Evolutionary conservation across 352 stramenopile species (phyloP).

Genomic region (Globisporangium solare): DNA sequence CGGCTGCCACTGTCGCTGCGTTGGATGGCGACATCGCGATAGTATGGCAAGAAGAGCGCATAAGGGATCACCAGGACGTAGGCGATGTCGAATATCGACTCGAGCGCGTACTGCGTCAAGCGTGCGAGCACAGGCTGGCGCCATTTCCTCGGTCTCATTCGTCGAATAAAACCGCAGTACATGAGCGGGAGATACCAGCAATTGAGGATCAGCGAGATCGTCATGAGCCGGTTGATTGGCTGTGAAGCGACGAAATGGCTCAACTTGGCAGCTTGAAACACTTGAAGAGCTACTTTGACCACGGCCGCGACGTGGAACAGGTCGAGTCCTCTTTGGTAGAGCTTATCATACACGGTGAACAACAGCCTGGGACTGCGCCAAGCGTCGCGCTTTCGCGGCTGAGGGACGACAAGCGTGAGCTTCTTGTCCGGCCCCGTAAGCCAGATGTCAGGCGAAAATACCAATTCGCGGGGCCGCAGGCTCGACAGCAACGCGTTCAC

Average conservation of each 20-base stretch:
- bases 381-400: slow-evolving; percentile 7
- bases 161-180: slow-evolving; percentile 6
- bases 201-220: slow-evolving; percentile 11
- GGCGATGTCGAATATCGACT: slow-evolving; percentile 16
- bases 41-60: slow-evolving; percentile 8
- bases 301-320: slow-evolving; percentile 8
- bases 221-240: slow-evolving; percentile 20
- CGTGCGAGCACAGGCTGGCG: slow-evolving; percentile 6
- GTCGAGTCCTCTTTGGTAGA: slow-evolving; percentile 11
- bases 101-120: slow-evolving; percentile 10
- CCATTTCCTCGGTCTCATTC: background rate
- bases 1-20: background rate
- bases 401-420: background rate
- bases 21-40: background rate
- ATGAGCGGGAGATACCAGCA: slow-evolving; percentile 20
- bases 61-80: slow-evolving; percentile 14
- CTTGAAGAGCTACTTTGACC: slow-evolving; percentile 20
- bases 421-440: slow-evolving; percentile 13
- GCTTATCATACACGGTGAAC: slow-evolving; percentile 5
- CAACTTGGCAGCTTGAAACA: slow-evolving; percentile 20
- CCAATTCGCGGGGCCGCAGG: slow-evolving; percentile 9
- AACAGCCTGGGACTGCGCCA: slow-evolving; percentile 11
- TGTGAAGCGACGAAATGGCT: slow-evolving; percentile 11
- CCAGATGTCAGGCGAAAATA: slow-evolving; percentile 17
- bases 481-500: slow-evolving; percentile 14